Evolutionary conservation across 257 asterid genomes (phyloP).

Genomic region (Solanum lignicaule): DNA sequence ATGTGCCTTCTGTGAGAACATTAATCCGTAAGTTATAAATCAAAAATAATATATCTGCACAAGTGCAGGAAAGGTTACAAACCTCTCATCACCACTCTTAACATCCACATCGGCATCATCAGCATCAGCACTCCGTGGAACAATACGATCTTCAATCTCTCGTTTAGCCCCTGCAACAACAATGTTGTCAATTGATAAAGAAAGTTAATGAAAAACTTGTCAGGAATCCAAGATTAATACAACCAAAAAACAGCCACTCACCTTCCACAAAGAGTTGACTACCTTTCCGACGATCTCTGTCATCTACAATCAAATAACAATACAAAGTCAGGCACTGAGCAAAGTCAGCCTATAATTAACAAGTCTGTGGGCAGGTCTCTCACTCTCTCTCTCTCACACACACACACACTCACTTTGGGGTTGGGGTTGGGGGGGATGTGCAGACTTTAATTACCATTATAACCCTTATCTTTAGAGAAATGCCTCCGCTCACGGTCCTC

Average conservation of each 20-base stretch:
- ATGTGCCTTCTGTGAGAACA: neutral
- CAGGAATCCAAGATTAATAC: neutral
- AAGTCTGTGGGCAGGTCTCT: neutral
- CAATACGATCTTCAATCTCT: constrained; percentile 69
- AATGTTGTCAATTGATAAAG: neutral
- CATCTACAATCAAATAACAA: constrained; percentile 44
- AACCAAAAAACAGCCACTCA: constrained; percentile 8
- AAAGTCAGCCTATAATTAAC: neutral
- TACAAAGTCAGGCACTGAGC: neutral
- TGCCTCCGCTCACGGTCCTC: constrained; percentile 84
- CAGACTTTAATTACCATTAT: neutral
- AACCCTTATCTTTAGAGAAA: constrained; percentile 56
- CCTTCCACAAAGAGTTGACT: constrained; percentile 86
- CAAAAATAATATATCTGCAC: neutral
- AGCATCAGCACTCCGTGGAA: constrained; percentile 81
- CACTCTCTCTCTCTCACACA: neutral
- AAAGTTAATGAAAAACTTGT: neutral
- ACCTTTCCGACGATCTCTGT: constrained; percentile 79
- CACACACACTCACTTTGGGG: neutral
- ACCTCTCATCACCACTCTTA: constrained; percentile 70
- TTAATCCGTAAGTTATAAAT: neutral
- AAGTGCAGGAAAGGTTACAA: neutral
- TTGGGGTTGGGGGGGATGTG: neutral
- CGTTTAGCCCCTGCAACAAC: constrained; percentile 51
- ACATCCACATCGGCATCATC: constrained; percentile 66